Base-by-base conservation (phyloP, 2,329 filamentous ascomycete species). In the Fusarium sp. region DNA sequence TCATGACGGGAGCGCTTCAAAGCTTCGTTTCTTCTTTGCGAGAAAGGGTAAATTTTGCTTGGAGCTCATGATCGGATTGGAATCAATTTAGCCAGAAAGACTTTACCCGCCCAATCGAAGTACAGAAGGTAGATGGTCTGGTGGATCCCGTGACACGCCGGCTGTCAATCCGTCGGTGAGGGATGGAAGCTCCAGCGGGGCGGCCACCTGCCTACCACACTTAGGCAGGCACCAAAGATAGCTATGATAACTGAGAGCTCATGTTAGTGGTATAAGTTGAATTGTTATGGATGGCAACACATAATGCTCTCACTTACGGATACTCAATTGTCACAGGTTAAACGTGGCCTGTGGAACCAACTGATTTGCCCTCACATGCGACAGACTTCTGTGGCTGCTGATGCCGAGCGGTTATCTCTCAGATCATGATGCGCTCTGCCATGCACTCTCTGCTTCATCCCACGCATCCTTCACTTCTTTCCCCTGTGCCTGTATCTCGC, bases 1-100 rank as follows among this genome's bases (percentile, higher is more conserved):
- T 74, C 72, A 75, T 75, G 72, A 75, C 60, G 72, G 72, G 72
- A 73, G 72, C 72, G 72, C 72, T 75, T 75, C 41, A 14, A 32
- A 16, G 13, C 61, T 27, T 25, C 20, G 43, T 45, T 34, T 32
- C 41, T 64, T 39, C 35, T 60, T 39, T 39, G 32, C 34, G 23
- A 14, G 25, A 14, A 35, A 18, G 39, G 39, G 20, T 43, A 43
- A 64, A 50, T 30, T 62, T 34, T 62, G 41, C 43, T 52, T 23
- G 43, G 23, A 23, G 60, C 48, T 52, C 48, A 39, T 54, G 60
- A 64, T 64, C 32, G 64, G 10, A 25, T 48, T 52, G 9, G 25
- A 52, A 13, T 30, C 25, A 52, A 43, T 72, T 68, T 68, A 68
- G 60, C 64, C 64, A 67, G 41, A 14, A 52, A 23, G 52, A 37